A percentile compares a stretch with the other conserved stretches of the same genome.
Conservation (phyloP, 2,329 filamentous ascomycete genomes). For the Microsporum ferrugineum region DNA sequence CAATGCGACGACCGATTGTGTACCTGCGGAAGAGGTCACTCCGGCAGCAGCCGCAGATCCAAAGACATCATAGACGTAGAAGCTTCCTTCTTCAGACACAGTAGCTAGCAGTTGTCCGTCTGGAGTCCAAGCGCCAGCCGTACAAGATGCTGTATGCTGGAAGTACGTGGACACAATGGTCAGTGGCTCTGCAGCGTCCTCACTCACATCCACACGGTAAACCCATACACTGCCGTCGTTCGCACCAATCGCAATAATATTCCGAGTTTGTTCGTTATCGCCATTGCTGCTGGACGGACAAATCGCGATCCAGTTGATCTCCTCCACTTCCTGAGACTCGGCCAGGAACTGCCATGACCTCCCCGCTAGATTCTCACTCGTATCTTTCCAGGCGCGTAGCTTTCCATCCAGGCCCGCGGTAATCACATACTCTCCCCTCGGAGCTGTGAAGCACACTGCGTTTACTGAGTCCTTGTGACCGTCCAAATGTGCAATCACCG, state of each 20-base stretch:
- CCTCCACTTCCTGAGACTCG: constrained; percentile 79
- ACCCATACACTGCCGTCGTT: constrained; percentile 92
- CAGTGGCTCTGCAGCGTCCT: constrained; percentile 50
- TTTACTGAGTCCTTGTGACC: constrained; percentile 90
- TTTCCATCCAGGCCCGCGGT: constrained; percentile 80
- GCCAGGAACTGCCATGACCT: constrained; percentile 55
- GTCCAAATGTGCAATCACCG: constrained; percentile 62
- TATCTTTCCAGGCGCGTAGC: constrained; percentile 57
- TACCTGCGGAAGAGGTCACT: constrained; percentile 43
- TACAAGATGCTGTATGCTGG: constrained; percentile 74
- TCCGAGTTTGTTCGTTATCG: constrained; percentile 46
- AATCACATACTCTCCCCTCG: constrained; percentile 71
- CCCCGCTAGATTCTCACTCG: constrained; percentile 36
- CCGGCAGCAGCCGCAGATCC: constrained; percentile 60
- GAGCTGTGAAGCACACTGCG: constrained; percentile 70
- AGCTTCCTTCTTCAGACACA: constrained; percentile 73
- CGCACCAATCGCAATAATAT: constrained; percentile 77
- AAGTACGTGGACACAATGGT: constrained; percentile 87
- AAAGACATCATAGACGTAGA: constrained; percentile 91
- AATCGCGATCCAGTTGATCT: constrained; percentile 79
- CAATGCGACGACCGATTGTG: constrained; percentile 60
- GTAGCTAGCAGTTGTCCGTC: constrained; percentile 80
- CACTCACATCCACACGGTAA: constrained; percentile 61
- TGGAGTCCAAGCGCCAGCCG: constrained; percentile 79
- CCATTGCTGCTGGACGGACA: constrained; percentile 47